A percentile compares a stretch with the other conserved stretches of the same genome.
Conservation (phyloP, 306 rosid genomes). For the Prunus persica region Prunus_persica_NCBIv2 NC_034015.1:8460501-8461000, state of each 20-base stretch:
- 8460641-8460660: constrained; percentile 38
- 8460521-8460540: too few relatives aligned
- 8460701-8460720: constrained; percentile 71
- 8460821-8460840: constrained; percentile 53
- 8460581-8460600: too few relatives aligned
- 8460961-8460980: constrained; percentile 21
- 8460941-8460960: constrained; percentile 39
- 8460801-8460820: constrained; percentile 35
- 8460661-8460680: constrained; percentile 64
- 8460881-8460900: constrained; percentile 69
- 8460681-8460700: constrained; percentile 86
- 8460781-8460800: constrained; percentile 32
- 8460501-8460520: background rate
- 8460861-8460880: constrained; percentile 69
- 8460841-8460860: constrained; percentile 59
- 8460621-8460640: background rate
- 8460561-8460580: background rate
- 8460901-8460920: constrained; percentile 84
- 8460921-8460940: constrained; percentile 47
- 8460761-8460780: constrained; percentile 37
- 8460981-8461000: constrained; percentile 33
- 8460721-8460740: constrained; percentile 46
- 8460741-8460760: constrained; percentile 52
- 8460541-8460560: background rate
- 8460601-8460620: background rate